Conservation (phyloP, 805 yeast species). For the Candida parachauliodes region DNA sequence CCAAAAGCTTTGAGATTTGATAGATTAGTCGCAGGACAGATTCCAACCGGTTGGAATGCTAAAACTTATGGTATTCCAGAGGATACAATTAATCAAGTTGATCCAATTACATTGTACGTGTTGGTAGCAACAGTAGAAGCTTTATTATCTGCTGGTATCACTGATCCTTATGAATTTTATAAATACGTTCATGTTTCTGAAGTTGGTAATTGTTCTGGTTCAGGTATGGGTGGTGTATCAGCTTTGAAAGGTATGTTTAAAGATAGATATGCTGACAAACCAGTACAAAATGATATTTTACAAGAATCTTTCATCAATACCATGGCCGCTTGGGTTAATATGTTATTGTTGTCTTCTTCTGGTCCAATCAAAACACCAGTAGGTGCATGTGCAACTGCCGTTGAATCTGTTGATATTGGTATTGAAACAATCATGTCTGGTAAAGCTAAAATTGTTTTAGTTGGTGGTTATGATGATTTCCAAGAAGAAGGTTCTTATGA, state of each 20-base stretch:
- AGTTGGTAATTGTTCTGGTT: conserved; percentile 98
- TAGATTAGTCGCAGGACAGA: conserved; percentile 85
- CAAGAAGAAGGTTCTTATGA: conserved; percentile 98
- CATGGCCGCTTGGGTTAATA: conserved; percentile 99
- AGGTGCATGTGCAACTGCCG: conserved; percentile 99
- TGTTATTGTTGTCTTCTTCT: conserved; percentile 92
- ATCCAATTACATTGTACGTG: conserved; percentile 89
- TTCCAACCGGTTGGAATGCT: conserved; percentile 99
- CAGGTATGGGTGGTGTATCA: conserved; percentile 99
- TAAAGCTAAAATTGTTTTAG: conserved; percentile 92
- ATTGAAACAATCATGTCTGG: conserved; percentile 89
- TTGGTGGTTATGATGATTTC: conserved; percentile 99
- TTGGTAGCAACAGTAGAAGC: conserved; percentile 96
- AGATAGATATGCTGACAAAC: conserved; percentile 88
- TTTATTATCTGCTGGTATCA: conserved; percentile 86
- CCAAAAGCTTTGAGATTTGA: conserved; percentile 84
- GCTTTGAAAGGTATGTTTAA: conserved; percentile 98
- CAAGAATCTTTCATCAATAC: conserved; percentile 99
- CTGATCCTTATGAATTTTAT: conserved; percentile 98
- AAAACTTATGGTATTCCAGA: conserved; percentile 91
- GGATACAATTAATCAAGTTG: conserved; percentile 91
- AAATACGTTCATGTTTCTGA: conserved; percentile 97
- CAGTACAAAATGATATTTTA: conserved; percentile 94
- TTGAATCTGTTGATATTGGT: conserved; percentile 96
- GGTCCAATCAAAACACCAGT: conserved; percentile 99